Base-by-base conservation (phyloP, 306 rosid species). In the Castanea mollissima region DNA sequence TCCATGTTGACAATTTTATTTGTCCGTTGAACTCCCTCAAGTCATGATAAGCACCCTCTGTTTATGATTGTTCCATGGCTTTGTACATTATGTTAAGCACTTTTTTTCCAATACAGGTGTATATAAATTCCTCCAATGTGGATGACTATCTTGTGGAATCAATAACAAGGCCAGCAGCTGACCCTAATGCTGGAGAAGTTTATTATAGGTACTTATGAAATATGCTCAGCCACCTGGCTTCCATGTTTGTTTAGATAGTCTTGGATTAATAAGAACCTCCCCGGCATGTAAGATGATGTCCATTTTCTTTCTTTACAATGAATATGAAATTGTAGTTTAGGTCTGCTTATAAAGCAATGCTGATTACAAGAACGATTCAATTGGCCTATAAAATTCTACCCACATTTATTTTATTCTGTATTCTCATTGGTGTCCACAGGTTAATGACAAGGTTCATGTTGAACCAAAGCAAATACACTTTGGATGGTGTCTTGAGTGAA, bases 81-180 rank as follows among this genome's bases (percentile, higher is more conserved):
- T 60, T 68, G 23, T 64, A 44, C 56, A 63, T 74, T 20, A 21
- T 52, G 67, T 73, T 73, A 57, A 82, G 35, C 54, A 76, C 74
- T 27, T 76, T 5, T 79, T 83, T 78, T 32, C 55, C 64, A 34
- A 74, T 67, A 21, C 88, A 93, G 97, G 97, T 93, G 62, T 95
- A 93, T 73, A 71, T 78, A 84, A 89, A 93, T 79, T 23, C 91
- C 15, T 80, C 97, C 67, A 95, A 95, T 82, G 99, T 90, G 71
- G 99, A 95, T 82, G 96, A 93, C 81, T 93, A 95, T 86, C 97
- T 93, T 58, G 97, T 95, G 79, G 88, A 95, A 69, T 95, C 99
- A 34, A 95, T 93, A 81, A 81, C 89, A 69, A 85, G 83, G 76
- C 98, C 99, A 74, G 97, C 98, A 72, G 92, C 92, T 62, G 98